Conservation (phyloP, 352 stramenopile species). For the Aphanomyces euteiches region DNA sequence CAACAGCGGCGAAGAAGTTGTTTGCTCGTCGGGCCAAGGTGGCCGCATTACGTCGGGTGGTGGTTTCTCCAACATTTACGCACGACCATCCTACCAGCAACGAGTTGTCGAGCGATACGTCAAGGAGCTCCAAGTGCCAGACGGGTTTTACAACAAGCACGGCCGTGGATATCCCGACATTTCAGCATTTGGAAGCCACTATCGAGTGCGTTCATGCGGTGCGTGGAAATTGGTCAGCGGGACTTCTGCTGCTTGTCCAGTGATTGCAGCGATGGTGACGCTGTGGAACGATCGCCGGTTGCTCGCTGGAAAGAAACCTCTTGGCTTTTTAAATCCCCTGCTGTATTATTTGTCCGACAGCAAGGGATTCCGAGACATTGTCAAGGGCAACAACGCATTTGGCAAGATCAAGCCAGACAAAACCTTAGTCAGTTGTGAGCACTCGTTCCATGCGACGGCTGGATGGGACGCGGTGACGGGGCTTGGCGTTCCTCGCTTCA, state of each 20-base stretch:
- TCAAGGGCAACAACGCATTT: constrained; percentile 75
- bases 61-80: constrained; percentile 86
- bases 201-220: constrained; percentile 58
- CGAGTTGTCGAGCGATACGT: constrained; percentile 65
- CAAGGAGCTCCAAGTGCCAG: neutral
- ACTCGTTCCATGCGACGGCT: constrained; percentile 72
- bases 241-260: constrained; percentile 83
- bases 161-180: constrained; percentile 88
- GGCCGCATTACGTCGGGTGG: constrained; percentile 79
- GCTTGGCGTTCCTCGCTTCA: constrained; percentile 79
- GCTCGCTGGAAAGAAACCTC: constrained; percentile 61
- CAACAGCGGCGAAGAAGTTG: constrained; percentile 42
- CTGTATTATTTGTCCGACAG: constrained; percentile 58
- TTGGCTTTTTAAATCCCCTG: constrained; percentile 85
- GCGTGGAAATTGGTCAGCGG: constrained; percentile 51
- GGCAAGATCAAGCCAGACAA: constrained; percentile 34
- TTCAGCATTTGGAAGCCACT: constrained; percentile 62
- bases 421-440: constrained; percentile 43
- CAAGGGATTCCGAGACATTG: constrained; percentile 79
- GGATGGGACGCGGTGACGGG: constrained; percentile 88
- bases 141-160: constrained; percentile 55
- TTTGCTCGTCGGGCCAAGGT: constrained; percentile 63
- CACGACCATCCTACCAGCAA: constrained; percentile 67
- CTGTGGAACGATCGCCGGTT: constrained; percentile 83
- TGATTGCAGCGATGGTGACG: constrained; percentile 81